Percentiles rank a stretch among this genome's conserved stretches.
phyloP scores from a whole-genome alignment of 148 eudicot genomes.

The Salicornia ramosissima region DNA sequence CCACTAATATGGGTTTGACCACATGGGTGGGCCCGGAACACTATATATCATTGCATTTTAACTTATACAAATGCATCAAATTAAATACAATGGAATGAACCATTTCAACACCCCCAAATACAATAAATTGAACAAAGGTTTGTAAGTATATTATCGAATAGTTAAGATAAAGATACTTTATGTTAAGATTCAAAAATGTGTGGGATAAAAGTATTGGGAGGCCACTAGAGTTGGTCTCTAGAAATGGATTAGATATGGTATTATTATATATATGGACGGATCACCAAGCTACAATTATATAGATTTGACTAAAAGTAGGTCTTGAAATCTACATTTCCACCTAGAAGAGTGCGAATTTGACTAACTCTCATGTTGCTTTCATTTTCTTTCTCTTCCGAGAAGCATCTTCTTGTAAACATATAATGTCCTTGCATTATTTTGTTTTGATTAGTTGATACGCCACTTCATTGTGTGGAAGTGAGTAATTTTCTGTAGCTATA shows the following conservation, averaged over 20 bases:
- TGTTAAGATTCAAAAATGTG: constrained; percentile 8
- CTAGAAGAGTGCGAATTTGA: constrained; percentile 29
- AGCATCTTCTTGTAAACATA: constrained; percentile 27
- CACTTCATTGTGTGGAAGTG: constrained; percentile 1
- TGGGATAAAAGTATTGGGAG: not conserved
- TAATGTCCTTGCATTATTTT: constrained; percentile 3
- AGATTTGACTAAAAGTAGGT: constrained; percentile 14
- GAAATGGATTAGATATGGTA: constrained; percentile 1
- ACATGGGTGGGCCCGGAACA: too few species aligned
- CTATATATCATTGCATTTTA: too few species aligned
- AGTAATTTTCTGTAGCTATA: not conserved
- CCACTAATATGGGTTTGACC: too few species aligned
- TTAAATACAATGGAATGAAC: too few species aligned
- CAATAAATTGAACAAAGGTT: not conserved
- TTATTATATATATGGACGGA: not conserved
- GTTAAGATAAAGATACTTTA: not conserved
- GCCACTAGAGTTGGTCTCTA: not conserved
- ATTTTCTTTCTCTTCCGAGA: constrained; percentile 24
- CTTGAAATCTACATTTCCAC: constrained; percentile 22
- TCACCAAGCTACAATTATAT: constrained; percentile 9
- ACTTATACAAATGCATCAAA: too few species aligned
- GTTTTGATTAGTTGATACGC: constrained; percentile 2
- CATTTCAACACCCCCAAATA: too few species aligned
- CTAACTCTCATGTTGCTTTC: constrained; percentile 20
- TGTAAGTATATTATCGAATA: not conserved